These are phyloP conservation scores for Diversispora eburnea DNA, from an alignment of 192 early-diverging fungal genomes.

Conservation along the genomic window DNA sequence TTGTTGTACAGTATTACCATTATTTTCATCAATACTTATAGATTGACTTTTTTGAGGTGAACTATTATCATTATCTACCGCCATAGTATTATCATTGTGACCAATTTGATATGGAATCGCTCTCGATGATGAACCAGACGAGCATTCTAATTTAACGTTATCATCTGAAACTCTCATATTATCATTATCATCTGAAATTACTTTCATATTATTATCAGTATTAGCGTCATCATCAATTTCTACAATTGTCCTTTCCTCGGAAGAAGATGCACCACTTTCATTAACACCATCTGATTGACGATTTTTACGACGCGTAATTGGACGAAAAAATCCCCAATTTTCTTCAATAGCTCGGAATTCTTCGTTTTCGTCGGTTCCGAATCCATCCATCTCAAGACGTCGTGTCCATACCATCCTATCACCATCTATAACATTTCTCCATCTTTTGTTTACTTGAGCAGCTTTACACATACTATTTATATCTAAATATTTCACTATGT, in stretches of 20 bases:
- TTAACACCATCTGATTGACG: conserved; percentile 7
- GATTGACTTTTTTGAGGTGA: background rate
- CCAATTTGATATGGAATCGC: background rate
- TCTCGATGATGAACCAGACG: background rate
- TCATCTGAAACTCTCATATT: background rate
- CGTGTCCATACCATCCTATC: conserved; percentile 52
- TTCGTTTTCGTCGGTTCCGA: conserved; percentile 39
- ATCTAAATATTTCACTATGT: conserved; percentile 84
- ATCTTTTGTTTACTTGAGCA: conserved; percentile 75
- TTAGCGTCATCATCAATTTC: conserved; percentile 15
- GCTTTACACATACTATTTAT: conserved; percentile 72
- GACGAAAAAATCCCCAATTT: conserved; percentile 32
- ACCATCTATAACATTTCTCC: conserved; percentile 76
- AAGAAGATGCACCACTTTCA: conserved; percentile 24
- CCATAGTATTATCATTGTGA: conserved; percentile 13
- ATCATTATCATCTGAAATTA: background rate
- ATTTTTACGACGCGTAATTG: conserved; percentile 15
- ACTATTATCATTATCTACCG: conserved; percentile 7
- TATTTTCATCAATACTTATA: background rate
- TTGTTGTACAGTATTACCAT: background rate
- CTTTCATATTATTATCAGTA: conserved; percentile 3
- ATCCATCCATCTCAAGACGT: conserved; percentile 45
- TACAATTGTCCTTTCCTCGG: conserved; percentile 22
- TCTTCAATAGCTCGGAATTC: conserved; percentile 38
- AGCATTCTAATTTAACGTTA: background rate